Conservation (phyloP, 768 basidiomycete genomes). For the Gautieria morchelliformis region DNA sequence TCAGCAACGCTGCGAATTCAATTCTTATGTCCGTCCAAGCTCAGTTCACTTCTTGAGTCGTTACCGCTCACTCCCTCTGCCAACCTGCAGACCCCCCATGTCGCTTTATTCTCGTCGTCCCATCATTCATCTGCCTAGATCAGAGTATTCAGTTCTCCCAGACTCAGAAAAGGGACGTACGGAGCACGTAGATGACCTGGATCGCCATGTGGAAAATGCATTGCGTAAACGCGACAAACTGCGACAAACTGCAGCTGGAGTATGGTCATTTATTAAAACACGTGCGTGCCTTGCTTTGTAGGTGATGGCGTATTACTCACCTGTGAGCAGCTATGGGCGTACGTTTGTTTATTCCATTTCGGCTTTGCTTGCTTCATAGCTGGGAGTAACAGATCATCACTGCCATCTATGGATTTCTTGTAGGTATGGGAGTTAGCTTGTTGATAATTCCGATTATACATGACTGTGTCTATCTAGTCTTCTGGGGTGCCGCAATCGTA, state of each 20-base stretch:
- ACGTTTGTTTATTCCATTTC: constrained; percentile 18
- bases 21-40: constrained; percentile 47
- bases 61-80: background rate
- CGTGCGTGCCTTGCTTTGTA: constrained; percentile 34
- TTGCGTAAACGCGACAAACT: constrained; percentile 48
- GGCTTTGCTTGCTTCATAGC: constrained; percentile 4
- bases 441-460: background rate
- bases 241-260: constrained; percentile 51
- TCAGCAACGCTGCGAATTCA: constrained; percentile 74
- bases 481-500: constrained; percentile 83
- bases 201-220: constrained; percentile 72
- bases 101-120: constrained; percentile 65
- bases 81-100: constrained; percentile 47
- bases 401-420: constrained; percentile 69
- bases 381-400: constrained; percentile 39
- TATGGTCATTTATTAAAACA: constrained; percentile 81
- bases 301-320: background rate
- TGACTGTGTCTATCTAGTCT: constrained; percentile 33
- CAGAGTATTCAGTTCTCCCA: constrained; percentile 9
- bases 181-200: constrained; percentile 42
- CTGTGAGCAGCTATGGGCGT: constrained; percentile 52
- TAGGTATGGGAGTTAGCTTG: constrained; percentile 34
- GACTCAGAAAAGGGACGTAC: constrained; percentile 22
- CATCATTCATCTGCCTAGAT: constrained; percentile 43
- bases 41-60: background rate